Evolutionary conservation across 2,329 filamentous ascomycete genomes (phyloP), one percentile per base, ranked within the genome.

Genomic region (Emergomyces orientalis): DNA sequence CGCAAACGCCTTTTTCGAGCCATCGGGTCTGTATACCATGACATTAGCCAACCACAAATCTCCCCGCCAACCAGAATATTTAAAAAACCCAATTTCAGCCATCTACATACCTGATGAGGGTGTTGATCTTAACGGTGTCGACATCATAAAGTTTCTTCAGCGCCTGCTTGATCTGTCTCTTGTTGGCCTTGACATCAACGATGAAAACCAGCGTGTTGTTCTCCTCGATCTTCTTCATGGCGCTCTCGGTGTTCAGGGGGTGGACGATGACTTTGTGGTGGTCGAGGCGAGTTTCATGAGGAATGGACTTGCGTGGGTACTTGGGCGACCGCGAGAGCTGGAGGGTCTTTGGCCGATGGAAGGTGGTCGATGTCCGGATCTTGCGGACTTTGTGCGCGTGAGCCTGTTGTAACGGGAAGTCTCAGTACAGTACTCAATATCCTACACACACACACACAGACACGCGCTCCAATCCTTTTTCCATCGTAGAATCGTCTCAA

Each of bases 171-270:
- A 99, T 99, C 85, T 99, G 94, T 78, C 91, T 88, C 90, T 99
- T 99, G 88, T 99, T 99, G 80, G 93, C 88, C 88, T 95, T 95
- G 80, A 93, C 83, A 73, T 97, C 89, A 76, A 95, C 91, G 73
- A 96, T 96, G 86, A 97, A 97, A 78, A 96, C 91, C 61, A 99
- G 87, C 71, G 94, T 99, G 87, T 99, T 99, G 88, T 99, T 92
- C 89, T 99, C 94, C 86, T 99, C 94, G 74, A 99, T 97, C 89
- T 97, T 97, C 91, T 99, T 99, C 93, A 99, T 97, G 76, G 95
- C 94, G 77, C 89, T 94, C 89, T 99, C 94, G 66, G 94, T 99
- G 88, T 99, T 99, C 77, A 99, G 86, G 71, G 94, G 94, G 87
- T 97, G 91, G 77, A 97, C 84, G 80, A 99, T 89, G 79, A 97